These are phyloP conservation scores for Lactifluus subvellereus DNA, from an alignment of 768 basidiomycete species.

Conservation along the genomic window DNA sequence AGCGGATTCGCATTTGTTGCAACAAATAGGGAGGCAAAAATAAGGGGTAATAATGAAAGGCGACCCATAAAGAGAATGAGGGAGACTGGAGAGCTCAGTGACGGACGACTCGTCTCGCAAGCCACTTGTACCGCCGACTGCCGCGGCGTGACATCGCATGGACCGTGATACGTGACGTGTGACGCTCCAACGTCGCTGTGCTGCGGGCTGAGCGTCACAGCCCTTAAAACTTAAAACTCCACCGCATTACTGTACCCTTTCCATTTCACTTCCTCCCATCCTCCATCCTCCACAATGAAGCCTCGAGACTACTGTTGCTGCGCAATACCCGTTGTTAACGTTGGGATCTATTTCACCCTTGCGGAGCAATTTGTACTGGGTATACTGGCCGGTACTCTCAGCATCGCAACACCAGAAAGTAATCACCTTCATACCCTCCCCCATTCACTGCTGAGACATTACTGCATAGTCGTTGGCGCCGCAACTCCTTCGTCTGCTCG, in stretches of 20 bases:
- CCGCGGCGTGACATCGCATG: background rate
- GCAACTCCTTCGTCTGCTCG: constrained; percentile 72
- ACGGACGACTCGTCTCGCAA: too few species aligned
- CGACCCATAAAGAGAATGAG: constrained; percentile 26
- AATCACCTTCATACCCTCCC: constrained; percentile 30
- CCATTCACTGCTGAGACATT: background rate
- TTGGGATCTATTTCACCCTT: constrained; percentile 80
- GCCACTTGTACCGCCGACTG: too few species aligned
- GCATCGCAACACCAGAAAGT: constrained; percentile 78
- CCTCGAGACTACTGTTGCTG: constrained; percentile 88
- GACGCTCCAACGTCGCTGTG: too few species aligned
- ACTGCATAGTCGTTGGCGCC: constrained; percentile 70
- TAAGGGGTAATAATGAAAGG: constrained; percentile 29
- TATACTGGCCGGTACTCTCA: constrained; percentile 62
- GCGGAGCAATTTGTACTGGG: constrained; percentile 68
- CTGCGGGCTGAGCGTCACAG: too few species aligned
- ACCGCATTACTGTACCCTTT: background rate
- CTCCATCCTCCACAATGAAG: constrained; percentile 44
- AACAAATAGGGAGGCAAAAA: constrained; percentile 28
- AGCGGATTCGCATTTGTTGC: constrained; percentile 27
- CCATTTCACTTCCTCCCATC: background rate
- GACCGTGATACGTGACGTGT: background rate
- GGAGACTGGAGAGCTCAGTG: background rate
- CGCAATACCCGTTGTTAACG: constrained; percentile 85
- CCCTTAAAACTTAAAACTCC: too few species aligned